These are phyloP conservation scores for Alloascoidea hylecoeti DNA, from an alignment of 805 yeast species.

Conservation along the genomic window DNA sequence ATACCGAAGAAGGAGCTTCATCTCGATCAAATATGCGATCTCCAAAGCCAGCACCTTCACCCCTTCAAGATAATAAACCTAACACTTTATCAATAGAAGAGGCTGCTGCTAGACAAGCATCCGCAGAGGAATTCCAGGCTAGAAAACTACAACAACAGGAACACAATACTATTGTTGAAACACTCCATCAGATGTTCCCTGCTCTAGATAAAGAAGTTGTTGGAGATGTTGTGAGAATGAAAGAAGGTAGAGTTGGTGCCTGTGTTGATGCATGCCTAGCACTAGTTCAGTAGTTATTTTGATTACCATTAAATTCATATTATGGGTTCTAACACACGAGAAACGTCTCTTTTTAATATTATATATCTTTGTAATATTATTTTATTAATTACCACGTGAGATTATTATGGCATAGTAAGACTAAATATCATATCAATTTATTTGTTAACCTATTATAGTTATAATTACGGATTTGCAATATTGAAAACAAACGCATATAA, in stretches of 20 bases:
- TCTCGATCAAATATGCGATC: neutral
- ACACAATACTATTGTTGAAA: slow-evolving; percentile 28
- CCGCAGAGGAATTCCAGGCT: slow-evolving; percentile 23
- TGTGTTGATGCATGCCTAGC: slow-evolving; percentile 54
- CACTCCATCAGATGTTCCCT: slow-evolving; percentile 63
- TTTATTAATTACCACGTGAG: too few species aligned
- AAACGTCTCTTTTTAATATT: too few species aligned
- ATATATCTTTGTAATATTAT: too few species aligned
- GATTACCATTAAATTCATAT: too few species aligned
- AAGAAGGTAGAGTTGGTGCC: slow-evolving; percentile 51
- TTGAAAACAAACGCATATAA: too few species aligned
- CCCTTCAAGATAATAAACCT: neutral
- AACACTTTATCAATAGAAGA: slow-evolving; percentile 10
- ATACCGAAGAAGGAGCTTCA: slow-evolving; percentile 5
- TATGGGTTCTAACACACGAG: too few species aligned
- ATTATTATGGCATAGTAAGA: too few species aligned
- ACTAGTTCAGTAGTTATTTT: slow-evolving; percentile 12
- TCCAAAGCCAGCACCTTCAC: neutral
- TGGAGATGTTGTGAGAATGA: slow-evolving; percentile 54
- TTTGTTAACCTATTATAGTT: too few species aligned
- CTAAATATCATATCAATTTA: too few species aligned
- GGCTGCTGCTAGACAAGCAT: slow-evolving; percentile 19
- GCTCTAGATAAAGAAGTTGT: slow-evolving; percentile 52
- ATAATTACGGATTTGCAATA: too few species aligned
- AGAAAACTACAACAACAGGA: slow-evolving; percentile 26